phyloP scores from a whole-genome alignment of 1,284 basidiomycete species.

The Somion occarium region DNA sequence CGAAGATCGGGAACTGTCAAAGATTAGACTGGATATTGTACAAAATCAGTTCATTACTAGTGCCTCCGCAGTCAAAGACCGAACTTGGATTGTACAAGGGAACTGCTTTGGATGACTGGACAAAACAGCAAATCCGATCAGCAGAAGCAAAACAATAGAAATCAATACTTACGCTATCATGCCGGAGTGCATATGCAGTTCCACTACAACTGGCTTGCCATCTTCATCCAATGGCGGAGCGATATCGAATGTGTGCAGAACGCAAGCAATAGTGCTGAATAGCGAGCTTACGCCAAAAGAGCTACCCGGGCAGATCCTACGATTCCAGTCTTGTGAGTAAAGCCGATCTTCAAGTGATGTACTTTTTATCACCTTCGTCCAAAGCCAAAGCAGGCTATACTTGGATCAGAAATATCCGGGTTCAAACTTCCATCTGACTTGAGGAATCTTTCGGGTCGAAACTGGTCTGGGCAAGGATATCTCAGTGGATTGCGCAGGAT shows the following conservation, averaged over 20 bases:
- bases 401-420: conserved; percentile 10
- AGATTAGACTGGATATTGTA: too few species aligned
- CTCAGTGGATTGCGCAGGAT: conserved; percentile 13
- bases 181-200: neutral
- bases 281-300: neutral
- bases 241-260: conserved; percentile 2
- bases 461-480: conserved; percentile 15
- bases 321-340: neutral
- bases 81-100: neutral
- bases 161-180: conserved; percentile 2
- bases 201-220: conserved; percentile 1
- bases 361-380: conserved; percentile 13
- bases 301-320: neutral
- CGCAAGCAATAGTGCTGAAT: neutral
- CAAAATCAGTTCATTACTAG: too few species aligned
- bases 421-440: conserved; percentile 13
- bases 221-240: neutral
- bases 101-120: neutral
- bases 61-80: too few species aligned
- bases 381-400: conserved; percentile 15
- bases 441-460: conserved; percentile 18
- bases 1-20: too few species aligned
- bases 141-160: neutral
- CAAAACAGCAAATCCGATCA: neutral
- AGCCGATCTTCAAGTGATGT: neutral